phyloP scores from a whole-genome alignment of 257 asterid genomes.

The Solanum rostratum region DNA sequence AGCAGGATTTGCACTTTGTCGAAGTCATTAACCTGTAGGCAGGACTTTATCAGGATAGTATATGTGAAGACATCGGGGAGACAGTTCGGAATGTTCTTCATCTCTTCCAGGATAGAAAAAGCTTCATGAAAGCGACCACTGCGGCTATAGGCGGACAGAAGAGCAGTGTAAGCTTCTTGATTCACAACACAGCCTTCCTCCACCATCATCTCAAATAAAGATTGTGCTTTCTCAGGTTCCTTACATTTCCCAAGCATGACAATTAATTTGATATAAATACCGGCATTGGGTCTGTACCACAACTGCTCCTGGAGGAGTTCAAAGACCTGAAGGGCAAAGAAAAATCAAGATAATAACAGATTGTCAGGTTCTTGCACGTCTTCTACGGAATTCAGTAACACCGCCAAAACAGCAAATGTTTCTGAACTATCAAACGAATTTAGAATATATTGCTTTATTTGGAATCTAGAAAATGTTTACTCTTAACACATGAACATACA shows the following conservation, averaged over 20 bases:
- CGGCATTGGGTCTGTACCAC: slow-evolving; percentile 78
- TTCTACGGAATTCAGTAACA: neutral
- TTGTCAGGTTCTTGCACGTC: neutral
- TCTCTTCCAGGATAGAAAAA: slow-evolving; percentile 61
- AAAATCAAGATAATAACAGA: neutral
- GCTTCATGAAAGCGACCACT: slow-evolving; percentile 60
- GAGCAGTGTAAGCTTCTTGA: slow-evolving; percentile 86
- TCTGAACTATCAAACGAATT: neutral
- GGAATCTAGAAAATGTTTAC: neutral
- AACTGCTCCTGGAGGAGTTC: slow-evolving; percentile 91
- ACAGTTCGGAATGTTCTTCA: slow-evolving; percentile 53
- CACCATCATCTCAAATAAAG: slow-evolving; percentile 65
- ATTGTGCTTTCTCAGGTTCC: slow-evolving; percentile 94
- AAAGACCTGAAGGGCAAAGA: slow-evolving; percentile 44
- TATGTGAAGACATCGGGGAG: slow-evolving; percentile 84
- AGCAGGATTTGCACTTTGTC: slow-evolving; percentile 43
- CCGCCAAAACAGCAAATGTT: neutral
- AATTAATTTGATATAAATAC: slow-evolving; percentile 75
- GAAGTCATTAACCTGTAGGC: slow-evolving; percentile 54
- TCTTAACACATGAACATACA: neutral
- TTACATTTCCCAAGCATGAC: slow-evolving; percentile 97
- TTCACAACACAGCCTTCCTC: slow-evolving; percentile 77
- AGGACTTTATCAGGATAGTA: slow-evolving; percentile 73
- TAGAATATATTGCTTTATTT: neutral
- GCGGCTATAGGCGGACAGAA: slow-evolving; percentile 88